A percentile compares a stretch with the other conserved stretches of the same genome.
These are phyloP conservation scores for Albifimbria verrucaria DNA, from an alignment of 2,329 filamentous ascomycete genomes.

Conservation along the genomic window DNA sequence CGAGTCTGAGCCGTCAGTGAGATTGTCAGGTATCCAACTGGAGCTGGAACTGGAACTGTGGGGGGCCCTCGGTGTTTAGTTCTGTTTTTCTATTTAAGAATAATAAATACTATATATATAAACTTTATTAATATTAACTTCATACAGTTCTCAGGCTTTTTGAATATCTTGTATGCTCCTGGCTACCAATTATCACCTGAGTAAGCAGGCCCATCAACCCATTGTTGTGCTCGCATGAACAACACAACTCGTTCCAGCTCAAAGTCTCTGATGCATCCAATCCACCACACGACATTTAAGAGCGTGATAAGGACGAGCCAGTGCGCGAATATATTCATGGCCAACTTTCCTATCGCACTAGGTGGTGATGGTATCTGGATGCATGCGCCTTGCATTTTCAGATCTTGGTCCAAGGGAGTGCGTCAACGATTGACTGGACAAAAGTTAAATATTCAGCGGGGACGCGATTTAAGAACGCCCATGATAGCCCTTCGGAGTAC, in stretches of 20 bases:
- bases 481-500: slow-evolving; percentile 33
- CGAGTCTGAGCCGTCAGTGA: too few relatives aligned
- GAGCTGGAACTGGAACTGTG: too few relatives aligned
- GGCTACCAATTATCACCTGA: slow-evolving; percentile 34
- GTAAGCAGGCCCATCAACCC: too few relatives aligned
- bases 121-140: too few relatives aligned
- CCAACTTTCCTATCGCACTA: slow-evolving; percentile 17
- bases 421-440: slow-evolving; percentile 27
- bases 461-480: slow-evolving; percentile 36
- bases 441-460: slow-evolving; percentile 28
- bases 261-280: slow-evolving; percentile 30
- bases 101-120: too few relatives aligned
- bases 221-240: slow-evolving; percentile 8
- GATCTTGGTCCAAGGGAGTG: slow-evolving; percentile 7
- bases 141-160: too few relatives aligned
- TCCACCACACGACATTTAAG: slow-evolving; percentile 39
- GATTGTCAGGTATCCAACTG: too few relatives aligned
- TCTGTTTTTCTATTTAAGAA: too few relatives aligned
- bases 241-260: slow-evolving; percentile 26
- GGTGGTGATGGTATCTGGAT: background rate
- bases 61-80: too few relatives aligned
- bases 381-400: background rate
- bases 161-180: too few relatives aligned
- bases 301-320: slow-evolving; percentile 35
- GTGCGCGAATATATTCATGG: slow-evolving; percentile 34